A percentile compares a stretch with the other conserved stretches of the same genome.
phyloP scores from a whole-genome alignment of 495 filamentous ascomycete genomes.

The Antarctomyces pellizariae region DNA sequence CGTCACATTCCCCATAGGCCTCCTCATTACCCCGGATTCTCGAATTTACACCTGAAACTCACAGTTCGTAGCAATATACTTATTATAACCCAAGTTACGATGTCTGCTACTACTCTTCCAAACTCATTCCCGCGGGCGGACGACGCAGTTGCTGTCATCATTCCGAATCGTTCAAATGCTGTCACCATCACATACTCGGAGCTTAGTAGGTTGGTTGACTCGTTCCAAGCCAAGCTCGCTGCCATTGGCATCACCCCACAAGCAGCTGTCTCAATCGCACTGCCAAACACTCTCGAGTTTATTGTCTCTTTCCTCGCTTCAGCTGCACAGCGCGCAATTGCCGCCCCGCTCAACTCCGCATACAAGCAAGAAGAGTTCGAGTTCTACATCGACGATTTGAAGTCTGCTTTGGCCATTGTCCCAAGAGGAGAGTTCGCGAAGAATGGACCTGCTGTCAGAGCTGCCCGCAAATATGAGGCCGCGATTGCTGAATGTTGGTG shows the following conservation, averaged over 20 bases:
- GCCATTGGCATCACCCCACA: conserved; percentile 37
- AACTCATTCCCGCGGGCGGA: conserved; percentile 6
- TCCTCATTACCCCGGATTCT: too few species aligned
- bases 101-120: too few species aligned
- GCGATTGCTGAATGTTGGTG: conserved; percentile 66
- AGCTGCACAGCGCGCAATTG: conserved; percentile 54
- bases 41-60: too few species aligned
- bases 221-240: conserved; percentile 51
- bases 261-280: conserved; percentile 49
- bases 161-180: conserved; percentile 33
- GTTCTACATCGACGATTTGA: conserved; percentile 72
- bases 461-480: conserved; percentile 48
- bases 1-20: too few species aligned
- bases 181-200: conserved; percentile 38
- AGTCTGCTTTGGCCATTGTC: conserved; percentile 47
- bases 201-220: conserved; percentile 31
- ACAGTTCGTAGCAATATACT: too few species aligned
- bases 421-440: conserved; percentile 38
- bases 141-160: conserved; percentile 32
- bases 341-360: conserved; percentile 57
- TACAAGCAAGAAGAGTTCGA: conserved; percentile 79
- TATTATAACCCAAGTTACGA: too few species aligned
- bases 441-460: conserved; percentile 42
- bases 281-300: conserved; percentile 62
- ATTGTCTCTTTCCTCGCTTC: conserved; percentile 59